Evolutionary conservation across 306 rosid species (phyloP).

Genomic region (Lotus japonicus): DNA sequence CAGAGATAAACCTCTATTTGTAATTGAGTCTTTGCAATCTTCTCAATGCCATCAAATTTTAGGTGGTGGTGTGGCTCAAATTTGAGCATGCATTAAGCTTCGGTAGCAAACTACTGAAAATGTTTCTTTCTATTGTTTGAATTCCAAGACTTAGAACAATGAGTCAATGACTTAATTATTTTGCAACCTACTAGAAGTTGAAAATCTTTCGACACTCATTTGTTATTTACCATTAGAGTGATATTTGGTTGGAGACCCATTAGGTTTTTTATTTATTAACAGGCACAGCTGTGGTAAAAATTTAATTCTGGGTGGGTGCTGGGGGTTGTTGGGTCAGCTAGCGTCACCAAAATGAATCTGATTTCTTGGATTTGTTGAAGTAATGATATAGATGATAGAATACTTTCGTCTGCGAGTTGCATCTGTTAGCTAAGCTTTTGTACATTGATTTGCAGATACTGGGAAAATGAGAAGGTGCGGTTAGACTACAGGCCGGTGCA

Average conservation of each 20-base stretch:
- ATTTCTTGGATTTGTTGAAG: too few species aligned
- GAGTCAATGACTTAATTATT: background rate
- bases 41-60: background rate
- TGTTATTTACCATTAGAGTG: too few species aligned
- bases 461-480: constrained; percentile 65
- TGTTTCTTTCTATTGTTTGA: background rate
- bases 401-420: background rate
- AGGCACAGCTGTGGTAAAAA: too few species aligned
- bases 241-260: too few species aligned
- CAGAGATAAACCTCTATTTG: background rate
- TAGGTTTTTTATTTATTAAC: too few species aligned
- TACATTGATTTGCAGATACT: constrained; percentile 40
- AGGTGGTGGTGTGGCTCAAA: background rate
- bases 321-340: too few species aligned
- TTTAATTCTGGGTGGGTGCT: too few species aligned
- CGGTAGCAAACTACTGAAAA: background rate
- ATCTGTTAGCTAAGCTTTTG: background rate
- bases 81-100: too few species aligned
- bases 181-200: background rate
- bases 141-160: background rate
- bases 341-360: too few species aligned
- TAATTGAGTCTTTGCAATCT: background rate
- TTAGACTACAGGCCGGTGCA: constrained; percentile 75
- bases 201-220: background rate
- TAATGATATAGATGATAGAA: background rate